These are phyloP conservation scores for Cucumis melo DNA, from an alignment of 306 rosid genomes.

Conservation along the genomic window DNA sequence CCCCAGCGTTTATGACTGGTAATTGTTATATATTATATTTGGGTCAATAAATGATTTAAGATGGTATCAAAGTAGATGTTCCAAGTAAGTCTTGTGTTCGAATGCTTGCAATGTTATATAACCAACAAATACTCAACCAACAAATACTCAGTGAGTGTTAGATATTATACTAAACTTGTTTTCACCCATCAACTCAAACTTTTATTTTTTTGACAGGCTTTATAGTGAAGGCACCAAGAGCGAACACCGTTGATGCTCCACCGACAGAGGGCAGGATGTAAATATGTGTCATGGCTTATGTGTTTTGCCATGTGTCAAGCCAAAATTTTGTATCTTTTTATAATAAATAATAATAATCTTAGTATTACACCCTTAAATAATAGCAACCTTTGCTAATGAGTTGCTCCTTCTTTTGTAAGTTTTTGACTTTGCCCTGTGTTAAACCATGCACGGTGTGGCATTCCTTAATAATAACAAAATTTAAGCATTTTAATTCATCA, in stretches of 20 bases:
- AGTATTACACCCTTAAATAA: not conserved
- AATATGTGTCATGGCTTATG: slow-evolving; percentile 4
- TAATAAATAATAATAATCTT: not conserved
- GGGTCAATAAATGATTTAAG: too few relatives aligned
- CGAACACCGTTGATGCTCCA: slow-evolving; percentile 43
- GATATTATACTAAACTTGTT: too few relatives aligned
- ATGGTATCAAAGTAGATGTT: too few relatives aligned
- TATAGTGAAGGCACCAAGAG: slow-evolving; percentile 72
- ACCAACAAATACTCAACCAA: too few relatives aligned
- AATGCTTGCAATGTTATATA: too few relatives aligned
- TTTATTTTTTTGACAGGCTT: slow-evolving; percentile 38
- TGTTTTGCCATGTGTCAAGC: not conserved
- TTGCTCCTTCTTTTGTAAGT: not conserved
- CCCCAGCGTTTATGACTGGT: slow-evolving; percentile 96
- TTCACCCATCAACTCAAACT: too few relatives aligned
- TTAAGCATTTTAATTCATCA: not conserved
- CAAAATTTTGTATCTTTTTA: not conserved
- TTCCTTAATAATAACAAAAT: not conserved
- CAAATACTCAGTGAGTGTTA: too few relatives aligned
- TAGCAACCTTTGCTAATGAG: not conserved
- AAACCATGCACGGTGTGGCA: not conserved
- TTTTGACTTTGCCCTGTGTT: not conserved
- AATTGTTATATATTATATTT: not conserved
- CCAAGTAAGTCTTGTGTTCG: too few relatives aligned
- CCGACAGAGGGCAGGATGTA: slow-evolving; percentile 8